Evolutionary conservation across 2,329 filamentous ascomycete species (phyloP), one percentile per base, ranked within the genome.

Genomic region (Epichloe sibirici): DNA sequence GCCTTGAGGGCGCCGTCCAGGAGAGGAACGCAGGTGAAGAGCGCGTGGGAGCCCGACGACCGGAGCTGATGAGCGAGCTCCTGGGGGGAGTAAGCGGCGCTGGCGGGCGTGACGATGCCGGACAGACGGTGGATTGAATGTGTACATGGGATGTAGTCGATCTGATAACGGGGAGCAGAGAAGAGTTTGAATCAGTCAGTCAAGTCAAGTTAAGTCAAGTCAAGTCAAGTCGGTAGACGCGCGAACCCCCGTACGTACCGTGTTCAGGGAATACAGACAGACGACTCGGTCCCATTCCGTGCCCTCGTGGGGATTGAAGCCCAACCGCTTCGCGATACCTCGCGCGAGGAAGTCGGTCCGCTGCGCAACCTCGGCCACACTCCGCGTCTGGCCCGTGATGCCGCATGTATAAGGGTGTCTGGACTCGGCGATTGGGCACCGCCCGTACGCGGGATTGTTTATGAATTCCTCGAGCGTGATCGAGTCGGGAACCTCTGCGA

Each of bases 271-370:
- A 69, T 88, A 94, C 31, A 90, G 72, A 4, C 75, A 84, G 47
- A 88, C 72, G 25, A 90, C 85, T 66, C 90, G 89, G 61, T 93
- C 87, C 84, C 85, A 93, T 64, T 90, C 86, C 0, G 80, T 79
- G 12, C 85, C 87, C 53, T 81, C 66, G 58, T 87, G 83, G 7
- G 85, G 81, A 45, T 76, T 66, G 76, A 87, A 90, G 44, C 79
- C 82, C 54, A 93, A 76, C 57, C 87, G 81, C 63, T 86, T 82
- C 42, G 78, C 77, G 37, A 94, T 70, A 23, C 79, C 83, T 53
- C 84, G 78, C 15, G 88, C 78, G 23, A 93, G 74, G 51, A 71
- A 74, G 31, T 88, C 82, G 9, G 86, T 78, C 23, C 86, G 77
- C 53, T 82, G 74, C 49, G 76, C 77, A 45, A 88, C 76, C 59